These are phyloP conservation scores for Yarrowia keelungensis DNA, from an alignment of 805 yeast genomes.

Conservation along the genomic window DNA sequence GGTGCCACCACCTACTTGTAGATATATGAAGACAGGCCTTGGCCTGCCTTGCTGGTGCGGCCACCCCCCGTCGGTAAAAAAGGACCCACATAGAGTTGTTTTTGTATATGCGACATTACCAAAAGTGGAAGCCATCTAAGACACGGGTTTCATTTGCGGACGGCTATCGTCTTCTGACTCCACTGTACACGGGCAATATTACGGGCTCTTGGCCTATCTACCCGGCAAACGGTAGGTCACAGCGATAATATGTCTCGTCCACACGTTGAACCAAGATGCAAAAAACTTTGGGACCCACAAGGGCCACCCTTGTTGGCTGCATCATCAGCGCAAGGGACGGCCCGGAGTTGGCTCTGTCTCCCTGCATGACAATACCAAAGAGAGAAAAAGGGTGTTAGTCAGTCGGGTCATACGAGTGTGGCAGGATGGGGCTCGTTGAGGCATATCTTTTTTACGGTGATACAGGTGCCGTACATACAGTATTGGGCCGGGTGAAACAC, in stretches of 20 bases:
- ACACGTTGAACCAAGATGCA: neutral
- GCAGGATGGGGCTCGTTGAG: neutral
- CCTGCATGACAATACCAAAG: constrained; percentile 7
- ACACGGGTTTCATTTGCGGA: constrained; percentile 8
- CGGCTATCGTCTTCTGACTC: too few relatives aligned
- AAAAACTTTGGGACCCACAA: neutral
- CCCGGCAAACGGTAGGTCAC: too few relatives aligned
- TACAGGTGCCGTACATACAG: too few relatives aligned
- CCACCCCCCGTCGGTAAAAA: neutral
- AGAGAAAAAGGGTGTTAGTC: neutral
- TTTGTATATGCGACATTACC: constrained; percentile 16
- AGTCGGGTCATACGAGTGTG: too few relatives aligned
- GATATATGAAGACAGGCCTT: constrained; percentile 3
- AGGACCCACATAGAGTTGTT: constrained; percentile 22
- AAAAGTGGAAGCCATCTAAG: constrained; percentile 9
- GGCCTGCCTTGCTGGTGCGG: constrained; percentile 16
- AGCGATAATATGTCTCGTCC: too few relatives aligned
- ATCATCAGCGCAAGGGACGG: constrained; percentile 15
- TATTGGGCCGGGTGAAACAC: neutral
- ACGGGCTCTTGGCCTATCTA: too few relatives aligned
- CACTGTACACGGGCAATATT: too few relatives aligned
- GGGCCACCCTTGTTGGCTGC: constrained; percentile 8
- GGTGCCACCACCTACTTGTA: too few relatives aligned
- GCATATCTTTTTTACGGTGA: too few relatives aligned
- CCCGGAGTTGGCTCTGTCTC: neutral